Percentiles rank a stretch among this genome's conserved stretches.
Conservation (phyloP, 1,139 yeast genomes). For the Blastobotrys apis region DNA sequence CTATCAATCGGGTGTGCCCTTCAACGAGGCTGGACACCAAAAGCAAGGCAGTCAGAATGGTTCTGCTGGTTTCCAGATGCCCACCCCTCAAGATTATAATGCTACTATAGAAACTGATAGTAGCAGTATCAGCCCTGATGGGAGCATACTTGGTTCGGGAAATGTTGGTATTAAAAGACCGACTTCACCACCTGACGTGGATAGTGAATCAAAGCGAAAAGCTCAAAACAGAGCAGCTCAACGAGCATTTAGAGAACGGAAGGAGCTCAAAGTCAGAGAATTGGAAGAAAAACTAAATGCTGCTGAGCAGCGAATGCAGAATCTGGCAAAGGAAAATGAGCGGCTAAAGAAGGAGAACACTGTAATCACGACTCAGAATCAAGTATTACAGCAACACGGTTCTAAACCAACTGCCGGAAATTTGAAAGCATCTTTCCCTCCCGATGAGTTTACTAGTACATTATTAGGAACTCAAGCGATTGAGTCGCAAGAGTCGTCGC, state of each 20-base stretch:
- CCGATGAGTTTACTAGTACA: conserved; percentile 23
- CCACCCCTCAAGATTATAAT: not conserved
- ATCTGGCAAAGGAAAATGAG: conserved; percentile 52
- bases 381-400: conserved; percentile 36
- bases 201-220: conserved; percentile 54
- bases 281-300: conserved; percentile 55
- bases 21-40: too few species aligned
- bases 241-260: conserved; percentile 81
- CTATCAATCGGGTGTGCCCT: too few species aligned
- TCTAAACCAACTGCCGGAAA: not conserved
- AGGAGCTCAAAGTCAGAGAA: conserved; percentile 68
- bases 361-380: conserved; percentile 56
- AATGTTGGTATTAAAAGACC: too few species aligned
- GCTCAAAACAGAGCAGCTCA: conserved; percentile 90
- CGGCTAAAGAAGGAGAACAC: conserved; percentile 50
- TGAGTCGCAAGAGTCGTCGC: conserved; percentile 21
- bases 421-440: conserved; percentile 23
- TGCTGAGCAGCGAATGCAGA: conserved; percentile 57
- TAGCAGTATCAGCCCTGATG: not conserved
- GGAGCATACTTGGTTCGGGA: too few species aligned
- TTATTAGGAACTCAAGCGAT: conserved; percentile 24
- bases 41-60: too few species aligned
- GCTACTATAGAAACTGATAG: not conserved
- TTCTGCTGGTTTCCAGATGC: not conserved
- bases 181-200: not conserved